These are phyloP conservation scores for Fusarium chaquense DNA, from an alignment of 2,329 filamentous ascomycete species.

Conservation along the genomic window DNA sequence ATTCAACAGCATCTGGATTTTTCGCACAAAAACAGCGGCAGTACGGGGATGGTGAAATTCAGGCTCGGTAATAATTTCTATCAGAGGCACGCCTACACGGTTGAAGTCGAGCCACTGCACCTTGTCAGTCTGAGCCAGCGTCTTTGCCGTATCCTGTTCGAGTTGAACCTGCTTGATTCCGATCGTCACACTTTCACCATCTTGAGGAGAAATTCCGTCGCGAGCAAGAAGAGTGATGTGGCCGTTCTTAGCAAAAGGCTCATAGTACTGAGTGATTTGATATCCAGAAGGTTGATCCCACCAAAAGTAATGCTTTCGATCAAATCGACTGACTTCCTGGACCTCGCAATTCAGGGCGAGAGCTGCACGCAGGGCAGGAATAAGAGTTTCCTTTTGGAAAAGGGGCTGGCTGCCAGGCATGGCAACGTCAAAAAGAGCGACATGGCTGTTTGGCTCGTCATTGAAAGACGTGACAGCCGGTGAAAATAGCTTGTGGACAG, in stretches of 20 bases:
- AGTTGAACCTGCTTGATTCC: slow-evolving; percentile 95
- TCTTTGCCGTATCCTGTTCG: slow-evolving; percentile 98
- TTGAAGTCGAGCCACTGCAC: slow-evolving; percentile 92
- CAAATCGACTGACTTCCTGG: slow-evolving; percentile 83
- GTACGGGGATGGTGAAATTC: slow-evolving; percentile 89
- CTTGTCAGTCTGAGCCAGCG: slow-evolving; percentile 78
- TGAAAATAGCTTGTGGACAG: slow-evolving; percentile 89
- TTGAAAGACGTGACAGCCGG: slow-evolving; percentile 72
- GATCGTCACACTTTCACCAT: slow-evolving; percentile 77
- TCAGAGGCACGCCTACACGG: slow-evolving; percentile 87
- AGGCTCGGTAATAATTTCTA: slow-evolving; percentile 95
- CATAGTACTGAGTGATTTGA: slow-evolving; percentile 97
- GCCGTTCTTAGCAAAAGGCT: slow-evolving; percentile 77
- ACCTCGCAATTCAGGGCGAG: slow-evolving; percentile 85
- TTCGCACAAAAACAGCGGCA: slow-evolving; percentile 88
- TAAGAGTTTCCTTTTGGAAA: slow-evolving; percentile 84
- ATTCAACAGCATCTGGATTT: slow-evolving; percentile 84
- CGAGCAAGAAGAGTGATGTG: slow-evolving; percentile 75
- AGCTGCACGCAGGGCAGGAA: slow-evolving; percentile 92
- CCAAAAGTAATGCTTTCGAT: slow-evolving; percentile 99
- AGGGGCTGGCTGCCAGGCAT: slow-evolving; percentile 89
- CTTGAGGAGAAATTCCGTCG: slow-evolving; percentile 83
- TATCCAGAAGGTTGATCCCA: slow-evolving; percentile 98
- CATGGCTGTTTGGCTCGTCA: slow-evolving; percentile 83
- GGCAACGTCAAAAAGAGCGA: slow-evolving; percentile 88